A percentile compares a stretch with the other conserved stretches of the same genome.
Evolutionary conservation across 2,329 filamentous ascomycete species (phyloP).

Genomic region (Aspergillus glaucus): DNA sequence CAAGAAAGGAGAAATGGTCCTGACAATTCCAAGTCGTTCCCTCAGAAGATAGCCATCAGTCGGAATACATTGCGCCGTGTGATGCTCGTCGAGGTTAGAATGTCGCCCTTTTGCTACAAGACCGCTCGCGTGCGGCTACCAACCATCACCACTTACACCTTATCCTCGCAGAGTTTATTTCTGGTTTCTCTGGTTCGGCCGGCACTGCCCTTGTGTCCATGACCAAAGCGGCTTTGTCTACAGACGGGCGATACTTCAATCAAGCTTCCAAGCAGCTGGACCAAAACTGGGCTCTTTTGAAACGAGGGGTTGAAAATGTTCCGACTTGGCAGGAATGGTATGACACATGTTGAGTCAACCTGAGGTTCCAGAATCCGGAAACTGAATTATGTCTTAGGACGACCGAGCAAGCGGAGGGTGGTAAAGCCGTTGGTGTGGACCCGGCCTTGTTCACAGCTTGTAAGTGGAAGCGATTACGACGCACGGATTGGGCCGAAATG

Average conservation of each 20-base stretch:
- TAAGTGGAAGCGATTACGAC: slow-evolving; percentile 24
- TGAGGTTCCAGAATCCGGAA: neutral
- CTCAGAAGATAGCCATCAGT: slow-evolving; percentile 94
- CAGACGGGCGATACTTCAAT: slow-evolving; percentile 96
- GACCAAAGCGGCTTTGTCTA: slow-evolving; percentile 82
- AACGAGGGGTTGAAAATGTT: slow-evolving; percentile 87
- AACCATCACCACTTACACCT: slow-evolving; percentile 9
- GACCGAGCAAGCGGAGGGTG: slow-evolving; percentile 75
- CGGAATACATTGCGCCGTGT: slow-evolving; percentile 95
- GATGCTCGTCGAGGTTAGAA: slow-evolving; percentile 70
- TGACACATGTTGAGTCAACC: slow-evolving; percentile 3
- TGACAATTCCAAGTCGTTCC: slow-evolving; percentile 66
- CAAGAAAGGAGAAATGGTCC: slow-evolving; percentile 14
- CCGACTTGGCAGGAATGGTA: slow-evolving; percentile 98
- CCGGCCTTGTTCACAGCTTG: slow-evolving; percentile 73
- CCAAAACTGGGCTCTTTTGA: slow-evolving; percentile 81
- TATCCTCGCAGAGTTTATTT: slow-evolving; percentile 63
- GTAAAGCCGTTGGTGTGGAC: slow-evolving; percentile 86
- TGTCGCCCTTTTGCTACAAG: slow-evolving; percentile 1
- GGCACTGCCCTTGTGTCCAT: slow-evolving; percentile 84
- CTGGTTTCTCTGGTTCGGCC: slow-evolving; percentile 89
- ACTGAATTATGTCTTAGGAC: slow-evolving; percentile 40
- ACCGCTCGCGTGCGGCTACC: slow-evolving; percentile 3
- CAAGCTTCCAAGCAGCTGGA: slow-evolving; percentile 89
- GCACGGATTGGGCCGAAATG: neutral